These are phyloP conservation scores for Euphrasia confusa DNA, from an alignment of 257 asterid species.

Conservation along the genomic window DNA sequence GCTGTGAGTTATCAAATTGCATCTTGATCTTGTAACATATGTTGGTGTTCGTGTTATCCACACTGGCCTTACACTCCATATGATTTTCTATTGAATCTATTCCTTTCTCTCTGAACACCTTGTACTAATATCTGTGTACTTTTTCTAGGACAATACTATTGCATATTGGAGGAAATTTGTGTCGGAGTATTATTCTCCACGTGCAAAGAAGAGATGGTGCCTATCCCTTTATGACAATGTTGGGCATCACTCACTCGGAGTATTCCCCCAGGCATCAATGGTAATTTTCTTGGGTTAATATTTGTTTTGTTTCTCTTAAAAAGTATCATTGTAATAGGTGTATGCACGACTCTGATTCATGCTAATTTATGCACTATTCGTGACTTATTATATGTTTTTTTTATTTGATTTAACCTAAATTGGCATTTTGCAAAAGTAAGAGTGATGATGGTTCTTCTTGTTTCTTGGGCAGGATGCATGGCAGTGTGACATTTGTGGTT, in stretches of 20 bases:
- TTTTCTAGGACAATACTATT: constrained; percentile 70
- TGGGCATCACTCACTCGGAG: constrained; percentile 91
- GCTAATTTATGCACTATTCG: background rate
- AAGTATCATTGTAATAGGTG: no score
- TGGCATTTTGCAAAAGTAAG: constrained; percentile 21
- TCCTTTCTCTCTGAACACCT: no score
- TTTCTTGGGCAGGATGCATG: constrained; percentile 71
- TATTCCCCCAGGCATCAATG: constrained; percentile 95
- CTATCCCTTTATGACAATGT: constrained; percentile 82
- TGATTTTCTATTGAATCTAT: no score
- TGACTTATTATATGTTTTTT: constrained; percentile 2
- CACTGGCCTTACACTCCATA: background rate
- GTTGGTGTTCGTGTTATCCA: constrained; percentile 9
- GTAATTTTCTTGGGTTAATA: constrained; percentile 37
- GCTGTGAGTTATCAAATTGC: constrained; percentile 52
- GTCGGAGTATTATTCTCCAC: constrained; percentile 89
- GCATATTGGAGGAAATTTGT: constrained; percentile 98
- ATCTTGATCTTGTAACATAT: constrained; percentile 8
- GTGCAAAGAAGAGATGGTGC: constrained; percentile 98
- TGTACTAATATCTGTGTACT: background rate
- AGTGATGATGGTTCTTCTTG: constrained; percentile 18
- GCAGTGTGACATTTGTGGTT: constrained; percentile 96
- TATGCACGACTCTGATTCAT: no score
- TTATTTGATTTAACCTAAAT: background rate
- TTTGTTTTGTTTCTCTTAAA: background rate